Percentiles rank a stretch among this genome's conserved stretches.
These are phyloP conservation scores for Termitomyces sp. DNA, from an alignment of 768 basidiomycete species.

Conservation along the genomic window DNA sequence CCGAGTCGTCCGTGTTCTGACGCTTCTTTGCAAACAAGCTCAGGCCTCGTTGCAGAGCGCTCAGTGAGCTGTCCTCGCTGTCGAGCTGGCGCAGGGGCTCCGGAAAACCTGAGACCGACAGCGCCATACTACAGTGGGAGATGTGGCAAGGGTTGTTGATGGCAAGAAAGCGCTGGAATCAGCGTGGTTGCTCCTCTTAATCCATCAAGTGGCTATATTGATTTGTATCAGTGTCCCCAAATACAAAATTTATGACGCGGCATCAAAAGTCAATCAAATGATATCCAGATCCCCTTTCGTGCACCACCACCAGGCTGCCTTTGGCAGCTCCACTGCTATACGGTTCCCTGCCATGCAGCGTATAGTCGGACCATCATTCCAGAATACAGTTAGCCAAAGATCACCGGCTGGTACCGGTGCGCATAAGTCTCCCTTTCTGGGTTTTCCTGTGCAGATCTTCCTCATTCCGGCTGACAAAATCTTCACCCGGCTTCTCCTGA, in stretches of 20 bases:
- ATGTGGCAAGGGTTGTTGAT: not conserved
- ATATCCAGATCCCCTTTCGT: too few species aligned
- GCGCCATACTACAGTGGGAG: conserved; percentile 21
- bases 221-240: not conserved
- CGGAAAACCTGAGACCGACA: conserved; percentile 33
- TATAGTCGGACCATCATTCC: not conserved
- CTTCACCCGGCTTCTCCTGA: not conserved
- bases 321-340: not conserved
- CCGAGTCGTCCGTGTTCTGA: conserved; percentile 15
- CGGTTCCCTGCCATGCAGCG: not conserved
- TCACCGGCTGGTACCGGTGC: not conserved
- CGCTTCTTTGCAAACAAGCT: conserved; percentile 23
- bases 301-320: too few species aligned
- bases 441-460: not conserved
- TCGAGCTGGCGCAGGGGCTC: conserved; percentile 23
- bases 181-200: conserved; percentile 13
- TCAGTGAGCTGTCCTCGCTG: conserved; percentile 1
- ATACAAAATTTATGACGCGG: not conserved
- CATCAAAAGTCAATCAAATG: conserved; percentile 16
- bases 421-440: not conserved
- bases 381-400: not conserved
- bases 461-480: not conserved
- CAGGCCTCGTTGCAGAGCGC: conserved; percentile 15
- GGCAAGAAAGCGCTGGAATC: not conserved
- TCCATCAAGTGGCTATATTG: conserved; percentile 12